Evolutionary conservation across 768 basidiomycete species (phyloP).

Genomic region (Phanerodontia chrysosporium): DNA sequence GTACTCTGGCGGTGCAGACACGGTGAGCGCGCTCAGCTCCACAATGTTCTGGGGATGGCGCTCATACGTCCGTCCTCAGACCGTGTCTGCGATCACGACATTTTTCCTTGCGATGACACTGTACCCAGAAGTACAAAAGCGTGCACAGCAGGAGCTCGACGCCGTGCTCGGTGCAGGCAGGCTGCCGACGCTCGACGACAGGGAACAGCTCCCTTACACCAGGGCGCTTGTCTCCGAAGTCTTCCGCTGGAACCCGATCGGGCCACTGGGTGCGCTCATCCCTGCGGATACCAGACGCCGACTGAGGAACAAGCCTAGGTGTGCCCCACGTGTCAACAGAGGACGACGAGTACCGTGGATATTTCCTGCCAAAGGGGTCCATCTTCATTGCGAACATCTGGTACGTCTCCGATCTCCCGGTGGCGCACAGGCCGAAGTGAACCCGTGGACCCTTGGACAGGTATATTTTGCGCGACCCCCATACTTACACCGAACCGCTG

Average conservation of each 20-base stretch:
- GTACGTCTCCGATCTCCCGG: too few relatives aligned
- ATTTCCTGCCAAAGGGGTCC: conserved; percentile 26
- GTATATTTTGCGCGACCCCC: conserved; percentile 5
- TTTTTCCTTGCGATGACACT: conserved; percentile 17
- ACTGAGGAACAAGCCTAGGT: conserved; percentile 7
- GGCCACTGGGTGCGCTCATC: conserved; percentile 7
- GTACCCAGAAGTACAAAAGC: conserved; percentile 15
- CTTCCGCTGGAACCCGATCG: conserved; percentile 31
- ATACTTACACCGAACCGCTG: conserved; percentile 6
- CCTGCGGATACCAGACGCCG: background rate
- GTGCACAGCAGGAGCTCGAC: conserved; percentile 18
- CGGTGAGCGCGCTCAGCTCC: conserved; percentile 24
- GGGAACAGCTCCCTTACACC: conserved; percentile 11
- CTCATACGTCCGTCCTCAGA: conserved; percentile 4
- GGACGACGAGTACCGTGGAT: conserved; percentile 26
- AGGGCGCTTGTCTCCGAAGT: conserved; percentile 23
- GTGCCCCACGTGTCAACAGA: conserved; percentile 19
- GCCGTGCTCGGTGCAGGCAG: conserved; percentile 13
- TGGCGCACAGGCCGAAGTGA: too few relatives aligned
- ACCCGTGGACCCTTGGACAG: background rate
- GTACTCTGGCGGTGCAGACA: conserved; percentile 32
- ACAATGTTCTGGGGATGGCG: background rate
- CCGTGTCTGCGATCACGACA: conserved; percentile 8
- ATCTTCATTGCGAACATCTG: conserved; percentile 17
- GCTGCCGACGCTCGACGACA: conserved; percentile 11